Percentiles rank a stretch among this genome's conserved stretches.
Evolutionary conservation across 805 yeast genomes (phyloP).

Genomic region (Kazachstania martiniae): DNA sequence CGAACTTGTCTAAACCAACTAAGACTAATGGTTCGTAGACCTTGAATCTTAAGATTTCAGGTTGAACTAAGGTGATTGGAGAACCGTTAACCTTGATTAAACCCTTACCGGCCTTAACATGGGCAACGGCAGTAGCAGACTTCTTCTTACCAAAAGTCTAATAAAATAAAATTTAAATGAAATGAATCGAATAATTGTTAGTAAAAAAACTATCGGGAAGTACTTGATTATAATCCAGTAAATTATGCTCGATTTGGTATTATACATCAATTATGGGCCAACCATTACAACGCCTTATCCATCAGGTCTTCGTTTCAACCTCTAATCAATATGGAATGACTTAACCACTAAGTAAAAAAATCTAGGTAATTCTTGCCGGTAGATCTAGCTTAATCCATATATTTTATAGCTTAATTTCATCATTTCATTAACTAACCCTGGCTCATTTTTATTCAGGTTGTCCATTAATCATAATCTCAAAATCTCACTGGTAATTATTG

Average conservation of each 20-base stretch:
- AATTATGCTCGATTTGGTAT: too few species aligned
- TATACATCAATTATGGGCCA: too few species aligned
- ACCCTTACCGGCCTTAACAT: constrained; percentile 98
- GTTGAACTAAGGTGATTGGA: constrained; percentile 98
- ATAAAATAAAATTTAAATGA: constrained; percentile 7
- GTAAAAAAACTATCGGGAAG: constrained; percentile 2
- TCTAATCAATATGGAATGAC: neutral
- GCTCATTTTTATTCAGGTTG: neutral
- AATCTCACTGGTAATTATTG: neutral
- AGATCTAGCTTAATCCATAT: neutral
- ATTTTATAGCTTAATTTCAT: neutral
- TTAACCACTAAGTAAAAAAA: too few species aligned
- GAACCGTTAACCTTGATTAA: constrained; percentile 98
- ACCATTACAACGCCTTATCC: too few species aligned
- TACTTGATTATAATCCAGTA: neutral
- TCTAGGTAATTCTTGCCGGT: neutral
- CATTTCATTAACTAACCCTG: neutral
- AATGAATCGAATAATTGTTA: constrained; percentile 5
- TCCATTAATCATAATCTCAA: neutral
- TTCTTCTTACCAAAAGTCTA: constrained; percentile 99
- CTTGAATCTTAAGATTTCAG: constrained; percentile 98
- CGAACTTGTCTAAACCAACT: constrained; percentile 98
- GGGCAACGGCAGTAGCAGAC: constrained; percentile 99
- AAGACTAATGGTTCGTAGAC: constrained; percentile 98
- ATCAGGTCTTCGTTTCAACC: too few species aligned